phyloP scores from a whole-genome alignment of 208 protist species.

The Hexamita inflata region DNA sequence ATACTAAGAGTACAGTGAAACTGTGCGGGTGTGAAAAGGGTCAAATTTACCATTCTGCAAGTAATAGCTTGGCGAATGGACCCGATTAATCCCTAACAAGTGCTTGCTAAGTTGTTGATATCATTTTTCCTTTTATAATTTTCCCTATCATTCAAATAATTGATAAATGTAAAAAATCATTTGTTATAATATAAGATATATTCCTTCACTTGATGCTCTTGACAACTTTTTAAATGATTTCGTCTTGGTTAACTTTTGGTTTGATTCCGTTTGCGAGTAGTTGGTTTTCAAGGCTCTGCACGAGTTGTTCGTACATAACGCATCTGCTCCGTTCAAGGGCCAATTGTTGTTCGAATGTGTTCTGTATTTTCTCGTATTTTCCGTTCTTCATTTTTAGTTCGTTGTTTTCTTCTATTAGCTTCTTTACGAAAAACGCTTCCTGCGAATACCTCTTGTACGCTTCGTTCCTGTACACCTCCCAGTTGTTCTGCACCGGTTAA shows the following conservation, averaged over 20 bases:
- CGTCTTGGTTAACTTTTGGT: slow-evolving; percentile 17
- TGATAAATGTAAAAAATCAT: too few relatives aligned
- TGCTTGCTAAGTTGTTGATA: too few relatives aligned
- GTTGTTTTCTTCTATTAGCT: neutral
- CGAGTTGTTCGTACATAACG: slow-evolving; percentile 19
- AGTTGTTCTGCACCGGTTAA: too few relatives aligned
- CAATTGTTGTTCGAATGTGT: neutral
- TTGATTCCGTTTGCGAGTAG: neutral
- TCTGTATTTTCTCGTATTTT: neutral
- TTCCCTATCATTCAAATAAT: too few relatives aligned
- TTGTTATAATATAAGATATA: too few relatives aligned
- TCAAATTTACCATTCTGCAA: too few relatives aligned
- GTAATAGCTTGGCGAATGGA: too few relatives aligned
- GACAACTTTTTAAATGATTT: slow-evolving; percentile 13
- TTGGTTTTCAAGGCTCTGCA: neutral
- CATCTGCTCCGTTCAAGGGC: slow-evolving; percentile 10
- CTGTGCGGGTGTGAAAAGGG: too few relatives aligned
- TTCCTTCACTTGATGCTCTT: neutral
- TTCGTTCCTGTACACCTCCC: too few relatives aligned
- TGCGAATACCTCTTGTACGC: neutral
- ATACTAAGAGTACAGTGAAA: too few relatives aligned
- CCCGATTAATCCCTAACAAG: too few relatives aligned
- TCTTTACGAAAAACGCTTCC: neutral
- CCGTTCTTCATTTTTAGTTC: neutral
- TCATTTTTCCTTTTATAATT: too few relatives aligned